Conservation (phyloP, 345 rosid genomes). For the Linum tenue region DNA sequence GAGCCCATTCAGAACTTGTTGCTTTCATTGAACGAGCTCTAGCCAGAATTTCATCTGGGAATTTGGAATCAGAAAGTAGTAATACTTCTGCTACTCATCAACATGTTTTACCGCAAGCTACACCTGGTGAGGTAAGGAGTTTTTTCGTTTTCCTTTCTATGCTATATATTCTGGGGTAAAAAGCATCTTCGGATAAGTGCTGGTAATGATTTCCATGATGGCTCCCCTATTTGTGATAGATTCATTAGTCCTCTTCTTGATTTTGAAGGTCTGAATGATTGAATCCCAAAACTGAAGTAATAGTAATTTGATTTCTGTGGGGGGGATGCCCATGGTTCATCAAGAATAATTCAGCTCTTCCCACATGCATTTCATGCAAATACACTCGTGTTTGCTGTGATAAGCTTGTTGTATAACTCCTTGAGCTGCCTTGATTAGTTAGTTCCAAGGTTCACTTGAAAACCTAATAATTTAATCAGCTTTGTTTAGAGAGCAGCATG, state of each 20-base stretch:
- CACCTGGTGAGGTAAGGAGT: conserved; percentile 53
- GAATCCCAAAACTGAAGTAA: background rate
- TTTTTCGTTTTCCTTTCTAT: conserved; percentile 1
- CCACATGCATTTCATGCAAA: background rate
- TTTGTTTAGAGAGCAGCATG: background rate
- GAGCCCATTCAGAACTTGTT: conserved; percentile 75
- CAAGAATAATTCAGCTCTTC: background rate
- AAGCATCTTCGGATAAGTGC: background rate
- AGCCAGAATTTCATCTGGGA: conserved; percentile 75
- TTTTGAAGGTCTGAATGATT: background rate
- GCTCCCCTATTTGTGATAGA: background rate
- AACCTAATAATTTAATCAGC: too few relatives aligned
- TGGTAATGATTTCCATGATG: background rate
- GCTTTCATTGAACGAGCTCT: conserved; percentile 79
- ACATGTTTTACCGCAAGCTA: conserved; percentile 36
- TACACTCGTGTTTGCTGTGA: background rate
- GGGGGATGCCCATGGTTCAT: background rate
- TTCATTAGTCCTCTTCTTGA: background rate
- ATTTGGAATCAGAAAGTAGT: conserved; percentile 46
- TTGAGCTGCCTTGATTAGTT: background rate
- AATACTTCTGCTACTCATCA: conserved; percentile 36
- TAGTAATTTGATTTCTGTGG: background rate
- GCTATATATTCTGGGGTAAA: background rate
- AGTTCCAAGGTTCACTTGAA: background rate
- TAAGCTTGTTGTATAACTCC: background rate